Conservation (phyloP, 192 early-diverging fungal species). For the Piromyces sp. region DNA sequence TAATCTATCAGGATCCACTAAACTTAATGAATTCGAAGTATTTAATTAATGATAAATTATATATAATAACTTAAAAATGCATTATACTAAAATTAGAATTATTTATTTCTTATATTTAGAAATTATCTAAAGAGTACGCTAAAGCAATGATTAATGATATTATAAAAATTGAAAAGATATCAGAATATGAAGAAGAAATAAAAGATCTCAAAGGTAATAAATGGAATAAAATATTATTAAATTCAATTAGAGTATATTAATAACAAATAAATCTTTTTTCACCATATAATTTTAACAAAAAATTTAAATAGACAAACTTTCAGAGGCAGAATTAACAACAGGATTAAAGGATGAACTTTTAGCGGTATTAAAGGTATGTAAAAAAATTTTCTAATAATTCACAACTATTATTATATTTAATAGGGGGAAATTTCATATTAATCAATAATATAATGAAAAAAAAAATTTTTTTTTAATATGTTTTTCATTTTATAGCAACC, state of each 20-base stretch:
- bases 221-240: conserved; percentile 6
- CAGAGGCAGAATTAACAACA: conserved; percentile 6
- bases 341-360: conserved; percentile 16
- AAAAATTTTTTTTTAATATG: no score
- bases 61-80: no score
- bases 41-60: no score
- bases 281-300: conserved; percentile 3
- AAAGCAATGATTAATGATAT: not conserved
- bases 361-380: conserved; percentile 5
- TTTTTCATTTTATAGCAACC: no score
- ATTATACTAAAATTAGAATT: no score
- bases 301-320: conserved; percentile 10
- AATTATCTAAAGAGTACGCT: not conserved
- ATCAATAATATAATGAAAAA: no score
- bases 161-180: conserved; percentile 10
- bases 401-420: no score
- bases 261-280: no score
- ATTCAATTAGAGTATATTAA: not conserved
- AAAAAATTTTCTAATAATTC: not conserved
- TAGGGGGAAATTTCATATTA: no score
- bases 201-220: not conserved
- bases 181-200: conserved; percentile 5
- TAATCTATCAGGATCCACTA: conserved; percentile 15
- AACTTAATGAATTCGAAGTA: conserved; percentile 20
- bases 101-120: no score